Percentiles rank a stretch among this genome's conserved stretches.
phyloP scores from a whole-genome alignment of 371 early-diverging fungal species.

The Circinella umbellata region DNA sequence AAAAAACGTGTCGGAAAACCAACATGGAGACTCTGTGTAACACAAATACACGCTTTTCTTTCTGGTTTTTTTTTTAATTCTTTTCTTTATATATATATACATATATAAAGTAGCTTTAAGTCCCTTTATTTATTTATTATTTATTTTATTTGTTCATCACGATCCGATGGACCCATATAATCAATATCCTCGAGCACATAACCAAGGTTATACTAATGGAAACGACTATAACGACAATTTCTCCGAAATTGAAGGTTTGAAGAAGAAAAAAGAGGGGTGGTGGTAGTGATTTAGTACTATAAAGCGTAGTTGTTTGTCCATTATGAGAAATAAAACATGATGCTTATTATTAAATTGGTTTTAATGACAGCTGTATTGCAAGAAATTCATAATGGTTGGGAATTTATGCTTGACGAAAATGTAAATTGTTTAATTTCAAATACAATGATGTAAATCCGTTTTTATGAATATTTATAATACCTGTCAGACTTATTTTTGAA shows the following conservation, averaged over 20 bases:
- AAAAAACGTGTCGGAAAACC: background rate
- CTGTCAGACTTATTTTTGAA: too few species aligned
- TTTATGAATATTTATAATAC: too few species aligned
- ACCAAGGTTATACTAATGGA: background rate
- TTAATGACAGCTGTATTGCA: slow-evolving; percentile 36
- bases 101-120: too few species aligned
- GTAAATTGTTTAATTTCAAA: slow-evolving; percentile 21
- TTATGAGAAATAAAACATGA: background rate
- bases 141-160: slow-evolving; percentile 2
- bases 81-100: too few species aligned
- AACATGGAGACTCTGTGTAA: background rate
- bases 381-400: slow-evolving; percentile 65
- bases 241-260: slow-evolving; percentile 8
- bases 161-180: background rate
- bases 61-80: background rate
- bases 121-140: background rate
- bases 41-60: background rate
- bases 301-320: too few species aligned
- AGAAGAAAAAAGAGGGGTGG: too few species aligned
- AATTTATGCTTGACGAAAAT: slow-evolving; percentile 68
- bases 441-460: too few species aligned
- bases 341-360: background rate
- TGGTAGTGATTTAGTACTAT: too few species aligned
- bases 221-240: slow-evolving; percentile 8
- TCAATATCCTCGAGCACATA: background rate